Percentiles rank a stretch among this genome's conserved stretches.
Conservation (phyloP, 805 yeast species). For the Blastobotrys mokoenaii region DNA sequence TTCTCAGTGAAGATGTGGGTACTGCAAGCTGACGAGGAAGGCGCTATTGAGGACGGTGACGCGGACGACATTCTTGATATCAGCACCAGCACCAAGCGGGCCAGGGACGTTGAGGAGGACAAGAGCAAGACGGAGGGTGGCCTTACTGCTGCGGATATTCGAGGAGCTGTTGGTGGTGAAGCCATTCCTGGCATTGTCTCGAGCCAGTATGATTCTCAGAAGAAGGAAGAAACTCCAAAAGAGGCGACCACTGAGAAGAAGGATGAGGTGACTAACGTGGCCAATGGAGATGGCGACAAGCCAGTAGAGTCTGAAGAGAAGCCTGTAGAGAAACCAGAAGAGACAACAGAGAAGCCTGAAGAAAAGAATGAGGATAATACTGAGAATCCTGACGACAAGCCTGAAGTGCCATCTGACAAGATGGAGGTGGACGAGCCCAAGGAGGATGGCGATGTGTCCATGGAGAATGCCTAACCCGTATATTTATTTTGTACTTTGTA, state of each 20-base stretch:
- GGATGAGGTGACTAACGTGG: slow-evolving; percentile 4
- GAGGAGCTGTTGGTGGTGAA: slow-evolving; percentile 48
- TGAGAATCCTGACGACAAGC: background rate
- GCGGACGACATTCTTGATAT: slow-evolving; percentile 40
- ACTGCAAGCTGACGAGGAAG: slow-evolving; percentile 13
- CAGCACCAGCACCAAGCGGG: slow-evolving; percentile 24
- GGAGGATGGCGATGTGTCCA: slow-evolving; percentile 6
- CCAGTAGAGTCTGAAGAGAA: no score
- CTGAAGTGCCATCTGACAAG: background rate
- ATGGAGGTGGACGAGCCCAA: background rate
- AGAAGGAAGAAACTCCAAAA: slow-evolving; percentile 1
- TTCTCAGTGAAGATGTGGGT: slow-evolving; percentile 32
- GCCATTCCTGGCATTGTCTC: slow-evolving; percentile 37
- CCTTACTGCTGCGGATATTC: slow-evolving; percentile 39
- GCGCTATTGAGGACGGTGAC: slow-evolving; percentile 29
- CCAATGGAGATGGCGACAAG: background rate
- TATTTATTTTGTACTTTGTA: background rate
- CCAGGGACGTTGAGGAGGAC: slow-evolving; percentile 9
- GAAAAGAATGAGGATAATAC: background rate
- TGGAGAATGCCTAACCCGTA: slow-evolving; percentile 5
- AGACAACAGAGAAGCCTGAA: background rate
- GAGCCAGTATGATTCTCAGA: background rate
- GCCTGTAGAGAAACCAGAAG: background rate
- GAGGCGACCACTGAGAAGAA: background rate
- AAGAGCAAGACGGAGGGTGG: slow-evolving; percentile 23